Base-by-base conservation (phyloP, 1,284 basidiomycete genomes). In the Phellopilus nigrolimitatus region DNA sequence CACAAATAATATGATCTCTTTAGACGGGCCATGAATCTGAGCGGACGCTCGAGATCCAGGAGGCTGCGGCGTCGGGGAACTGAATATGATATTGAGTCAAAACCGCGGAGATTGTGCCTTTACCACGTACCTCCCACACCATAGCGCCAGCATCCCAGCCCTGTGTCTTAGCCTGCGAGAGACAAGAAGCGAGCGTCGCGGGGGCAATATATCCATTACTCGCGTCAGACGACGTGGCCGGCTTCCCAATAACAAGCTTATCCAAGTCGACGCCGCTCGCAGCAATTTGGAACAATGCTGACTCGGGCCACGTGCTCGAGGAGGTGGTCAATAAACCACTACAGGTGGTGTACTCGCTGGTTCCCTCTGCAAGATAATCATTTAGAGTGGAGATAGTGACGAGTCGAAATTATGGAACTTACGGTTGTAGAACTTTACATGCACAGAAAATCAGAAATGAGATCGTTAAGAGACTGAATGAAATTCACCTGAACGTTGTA, bases 171-270 rank as follows among this genome's bases (percentile, higher is more conserved):
- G 80, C 84, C 56, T 76, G 67, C 5, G 66, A 59, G 25, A 85
- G 62, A 60, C 82, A 86, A 1, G 61, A 62, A 9, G 82, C 79
- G 10, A 85, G 69, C 0, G 73, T 74, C 0, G 68, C 60, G 2
- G 81, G 66, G 19, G 62, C 64, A 51, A 85, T 80, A 60, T 71
- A 83, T 3, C 84, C 84, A 56, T 74, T 82, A 57, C 50, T 71
- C 2, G 81, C 81, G 59, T 82, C 80, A 6, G 69, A 62, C 4
- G 68, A 33, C 3, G 64, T 61, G 0, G 70, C 82, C 0, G 82
- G 83, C 65, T 86, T 86, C 3, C 84, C 84, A 50, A 86, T 79
- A 49, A 79, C 74, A 34, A 75, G 60, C 64, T 76, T 75, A 61
- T 70, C 62, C 34, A 79, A 61, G 2, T 71, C 60, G 4, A 84